Percentiles rank a stretch among this genome's conserved stretches.
These are phyloP conservation scores for Trichosporon sp. DNA, from an alignment of 1,284 basidiomycete genomes.

Conservation along the genomic window DNA sequence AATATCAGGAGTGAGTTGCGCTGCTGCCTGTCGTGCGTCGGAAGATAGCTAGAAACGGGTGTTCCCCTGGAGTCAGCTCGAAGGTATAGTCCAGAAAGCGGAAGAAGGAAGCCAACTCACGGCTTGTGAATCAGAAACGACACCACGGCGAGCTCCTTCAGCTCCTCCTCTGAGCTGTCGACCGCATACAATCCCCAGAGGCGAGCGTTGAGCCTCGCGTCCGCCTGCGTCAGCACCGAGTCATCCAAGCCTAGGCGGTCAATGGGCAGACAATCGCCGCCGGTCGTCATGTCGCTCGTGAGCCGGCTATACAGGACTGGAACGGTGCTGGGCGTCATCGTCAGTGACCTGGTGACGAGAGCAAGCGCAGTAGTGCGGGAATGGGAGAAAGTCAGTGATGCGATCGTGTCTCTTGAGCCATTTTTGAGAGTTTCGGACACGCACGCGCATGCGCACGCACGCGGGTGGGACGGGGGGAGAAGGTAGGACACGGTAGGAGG, in stretches of 20 bases:
- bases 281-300: slow-evolving; percentile 1
- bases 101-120: neutral
- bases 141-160: neutral
- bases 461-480: neutral
- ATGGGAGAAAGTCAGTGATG: neutral
- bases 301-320: slow-evolving; percentile 1
- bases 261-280: neutral
- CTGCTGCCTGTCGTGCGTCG: slow-evolving; percentile 3
- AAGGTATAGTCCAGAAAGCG: too few species aligned
- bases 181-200: neutral
- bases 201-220: neutral
- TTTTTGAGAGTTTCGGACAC: neutral
- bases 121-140: neutral
- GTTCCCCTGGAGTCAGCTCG: neutral
- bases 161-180: neutral
- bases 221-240: neutral
- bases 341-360: neutral
- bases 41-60: neutral
- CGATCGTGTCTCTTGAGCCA: neutral
- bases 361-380: neutral
- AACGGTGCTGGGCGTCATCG: slow-evolving; percentile 3
- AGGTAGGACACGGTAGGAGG: neutral
- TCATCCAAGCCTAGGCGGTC: neutral
- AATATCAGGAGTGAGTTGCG: slow-evolving; percentile 8
- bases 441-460: too few species aligned